Base-by-base conservation (phyloP, 1,139 yeast genomes). In the Saccharomycopsis hybrid region DNA sequence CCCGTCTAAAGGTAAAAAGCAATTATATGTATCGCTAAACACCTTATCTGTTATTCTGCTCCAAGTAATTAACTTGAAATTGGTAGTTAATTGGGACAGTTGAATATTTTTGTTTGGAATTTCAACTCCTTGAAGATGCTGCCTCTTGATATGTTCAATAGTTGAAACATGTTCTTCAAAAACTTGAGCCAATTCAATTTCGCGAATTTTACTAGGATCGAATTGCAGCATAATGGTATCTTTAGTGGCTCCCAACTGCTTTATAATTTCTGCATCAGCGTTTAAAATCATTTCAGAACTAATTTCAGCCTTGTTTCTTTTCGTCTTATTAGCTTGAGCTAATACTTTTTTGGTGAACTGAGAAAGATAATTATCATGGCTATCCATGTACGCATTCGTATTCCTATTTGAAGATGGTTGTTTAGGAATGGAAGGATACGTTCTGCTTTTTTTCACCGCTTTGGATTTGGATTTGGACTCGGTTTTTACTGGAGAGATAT, bases 1-100 rank as follows among this genome's bases (percentile, higher is more conserved):
- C 9, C 27, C 28, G 7, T 42, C 25, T n/a, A 49, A 39, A 29
- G 54, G 54, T 5, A 51, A 29, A 41, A 51, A 51, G 27, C 54
- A 51, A 5, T 47, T 27, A 28, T 45, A 33, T 4, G 25, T 31
- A 27, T 37, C 27, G 32, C 44, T 49, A 33, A 31, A 48, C 5
- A 45, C 31, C 24, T 38, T 46, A 24, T 51, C 39, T 2, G 44
- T 39, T 28, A 28, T 35, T 36, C 50, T 38, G 25, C 41, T 37
- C 52, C 52, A 51, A 2, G 52, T 44, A 18, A 51, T 37, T 25
- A 44, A 49, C 25, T 40, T 37, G 30, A 45, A 33, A 28, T 33
- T 44, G 11, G 43, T 24, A 43, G 38, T 5, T 31, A 33, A 24
- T 27, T 9, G 25, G n/a, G 27, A 28, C 3, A 5, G 4, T 24